Evolutionary conservation across 805 yeast species (phyloP).

Genomic region (Wickerhamiella bombiphila): DNA sequence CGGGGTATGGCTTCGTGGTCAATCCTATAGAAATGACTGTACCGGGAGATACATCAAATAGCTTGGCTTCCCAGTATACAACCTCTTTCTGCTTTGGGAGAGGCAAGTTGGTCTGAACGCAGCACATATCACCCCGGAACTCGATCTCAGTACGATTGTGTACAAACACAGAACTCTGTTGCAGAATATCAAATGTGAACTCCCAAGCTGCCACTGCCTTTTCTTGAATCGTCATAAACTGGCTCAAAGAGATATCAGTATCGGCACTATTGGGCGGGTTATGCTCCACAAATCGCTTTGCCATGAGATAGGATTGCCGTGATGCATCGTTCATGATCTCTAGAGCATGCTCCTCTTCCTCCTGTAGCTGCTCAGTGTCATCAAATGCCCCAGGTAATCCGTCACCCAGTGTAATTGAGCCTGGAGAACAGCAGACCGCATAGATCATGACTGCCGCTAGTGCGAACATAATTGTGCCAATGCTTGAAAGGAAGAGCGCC

Average conservation of each 20-base stretch:
- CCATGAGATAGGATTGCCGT: conserved; percentile 52
- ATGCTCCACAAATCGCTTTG: conserved; percentile 33
- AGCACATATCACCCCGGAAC: conserved; percentile 39
- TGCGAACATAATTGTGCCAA: conserved; percentile 7
- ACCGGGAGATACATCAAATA: conserved; percentile 48
- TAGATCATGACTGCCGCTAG: conserved; percentile 7
- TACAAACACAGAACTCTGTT: conserved; percentile 41
- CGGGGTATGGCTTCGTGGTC: conserved; percentile 79
- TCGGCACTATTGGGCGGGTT: conserved; percentile 31
- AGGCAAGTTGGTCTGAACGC: conserved; percentile 71
- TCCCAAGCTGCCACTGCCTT: conserved; percentile 88
- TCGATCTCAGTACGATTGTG: conserved; percentile 44
- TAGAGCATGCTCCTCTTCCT: conserved; percentile 47
- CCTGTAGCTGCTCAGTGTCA: conserved; percentile 45
- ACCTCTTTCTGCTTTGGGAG: conserved; percentile 71
- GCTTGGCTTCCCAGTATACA: conserved; percentile 77
- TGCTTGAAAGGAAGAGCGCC: conserved; percentile 7
- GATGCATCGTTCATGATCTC: conserved; percentile 40
- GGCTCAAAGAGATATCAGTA: conserved; percentile 37
- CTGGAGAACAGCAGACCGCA: conserved; percentile 10
- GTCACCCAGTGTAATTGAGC: conserved; percentile 25
- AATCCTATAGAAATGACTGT: conserved; percentile 57
- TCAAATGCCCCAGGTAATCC: conserved; percentile 46
- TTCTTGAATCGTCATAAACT: conserved; percentile 57
- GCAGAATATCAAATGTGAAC: conserved; percentile 37